These are phyloP conservation scores for Eucalyptus cloeziana DNA, from an alignment of 345 rosid species.

Conservation along the genomic window DNA sequence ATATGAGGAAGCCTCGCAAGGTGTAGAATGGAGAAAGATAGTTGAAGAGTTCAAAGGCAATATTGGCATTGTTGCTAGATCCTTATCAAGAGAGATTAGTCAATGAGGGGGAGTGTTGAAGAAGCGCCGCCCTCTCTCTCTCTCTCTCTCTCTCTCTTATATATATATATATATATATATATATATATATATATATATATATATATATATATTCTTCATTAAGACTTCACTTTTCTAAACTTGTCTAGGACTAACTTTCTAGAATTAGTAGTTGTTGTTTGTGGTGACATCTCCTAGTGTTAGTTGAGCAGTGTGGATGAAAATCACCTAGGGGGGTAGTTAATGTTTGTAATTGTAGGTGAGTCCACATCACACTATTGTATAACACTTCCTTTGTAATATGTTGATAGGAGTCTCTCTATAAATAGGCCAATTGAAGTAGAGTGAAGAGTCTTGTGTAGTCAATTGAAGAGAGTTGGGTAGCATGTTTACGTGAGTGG, in stretches of 20 bases:
- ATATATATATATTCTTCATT: too few relatives aligned
- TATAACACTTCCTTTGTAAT: not conserved
- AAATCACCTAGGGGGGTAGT: too few relatives aligned
- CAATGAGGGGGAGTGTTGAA: not conserved
- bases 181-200: too few relatives aligned
- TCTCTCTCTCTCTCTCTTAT: too few relatives aligned
- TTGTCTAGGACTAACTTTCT: not conserved
- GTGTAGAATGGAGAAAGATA: accelerated
- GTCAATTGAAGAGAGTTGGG: too few relatives aligned
- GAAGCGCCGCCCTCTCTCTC: too few relatives aligned
- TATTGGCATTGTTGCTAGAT: not conserved
- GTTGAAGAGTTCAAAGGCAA: not conserved
- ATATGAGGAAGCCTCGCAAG: not conserved
- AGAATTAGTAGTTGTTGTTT: too few relatives aligned
- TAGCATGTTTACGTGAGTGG: not conserved
- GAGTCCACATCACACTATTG: not conserved
- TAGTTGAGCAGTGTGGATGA: too few relatives aligned
- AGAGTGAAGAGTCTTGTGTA: too few relatives aligned
- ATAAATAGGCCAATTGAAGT: too few relatives aligned
- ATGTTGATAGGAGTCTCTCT: not conserved
- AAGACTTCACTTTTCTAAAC: not conserved
- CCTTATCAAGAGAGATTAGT: not conserved
- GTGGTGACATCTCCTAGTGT: not conserved
- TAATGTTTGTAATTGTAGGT: too few relatives aligned
- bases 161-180: too few relatives aligned